phyloP scores from a whole-genome alignment of 1,139 yeast genomes.

The Kluyveromyces marxianus region DNA sequence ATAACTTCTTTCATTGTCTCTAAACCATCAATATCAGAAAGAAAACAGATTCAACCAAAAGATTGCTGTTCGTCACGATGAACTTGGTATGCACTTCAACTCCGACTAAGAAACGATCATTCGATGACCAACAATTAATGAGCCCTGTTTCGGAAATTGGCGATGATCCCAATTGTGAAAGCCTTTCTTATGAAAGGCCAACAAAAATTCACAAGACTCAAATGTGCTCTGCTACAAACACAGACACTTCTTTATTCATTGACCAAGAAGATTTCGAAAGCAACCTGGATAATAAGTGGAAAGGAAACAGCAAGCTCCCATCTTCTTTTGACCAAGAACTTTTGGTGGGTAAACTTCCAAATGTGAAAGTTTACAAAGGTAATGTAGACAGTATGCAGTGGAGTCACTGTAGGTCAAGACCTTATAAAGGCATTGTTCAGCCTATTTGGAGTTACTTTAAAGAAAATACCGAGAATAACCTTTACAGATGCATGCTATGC shows the following conservation, averaged over 20 bases:
- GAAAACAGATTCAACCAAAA: no score
- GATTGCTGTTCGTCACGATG: no score
- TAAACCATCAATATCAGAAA: no score
- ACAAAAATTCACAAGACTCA: background rate
- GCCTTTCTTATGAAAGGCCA: background rate
- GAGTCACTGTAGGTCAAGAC: slow-evolving; percentile 1
- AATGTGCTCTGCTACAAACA: background rate
- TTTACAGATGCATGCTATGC: slow-evolving; percentile 5
- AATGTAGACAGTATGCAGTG: slow-evolving; percentile 4
- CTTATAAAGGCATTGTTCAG: slow-evolving; percentile 3
- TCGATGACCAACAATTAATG: background rate
- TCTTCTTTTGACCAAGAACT: background rate
- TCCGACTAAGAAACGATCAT: background rate
- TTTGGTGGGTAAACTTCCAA: slow-evolving; percentile 1
- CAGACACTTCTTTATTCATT: background rate
- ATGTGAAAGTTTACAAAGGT: slow-evolving; percentile 4
- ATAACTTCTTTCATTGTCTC: no score
- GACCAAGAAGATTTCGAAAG: background rate
- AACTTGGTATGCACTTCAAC: background rate
- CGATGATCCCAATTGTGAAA: background rate
- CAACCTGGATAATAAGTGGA: background rate
- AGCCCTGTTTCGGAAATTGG: slow-evolving; percentile 1
- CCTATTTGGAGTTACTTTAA: slow-evolving; percentile 5
- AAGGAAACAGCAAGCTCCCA: background rate
- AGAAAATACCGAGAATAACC: slow-evolving; percentile 1